Percentiles rank a stretch among this genome's conserved stretches.
phyloP scores from a whole-genome alignment of 768 basidiomycete genomes.

The Lactifluus piperatus region DNA sequence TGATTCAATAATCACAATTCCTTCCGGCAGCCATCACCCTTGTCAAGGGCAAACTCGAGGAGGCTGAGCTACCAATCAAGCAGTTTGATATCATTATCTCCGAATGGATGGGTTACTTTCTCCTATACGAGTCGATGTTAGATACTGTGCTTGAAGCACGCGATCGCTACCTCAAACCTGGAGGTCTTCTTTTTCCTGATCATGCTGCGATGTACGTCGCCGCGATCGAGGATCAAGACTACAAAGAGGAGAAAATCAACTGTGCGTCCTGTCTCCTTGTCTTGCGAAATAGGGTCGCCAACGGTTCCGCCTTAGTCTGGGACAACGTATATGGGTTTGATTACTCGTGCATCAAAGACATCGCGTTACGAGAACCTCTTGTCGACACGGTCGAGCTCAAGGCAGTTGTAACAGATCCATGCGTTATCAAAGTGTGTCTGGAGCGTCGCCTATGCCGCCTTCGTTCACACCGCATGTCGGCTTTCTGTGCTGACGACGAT shows the following conservation, averaged over 20 bases:
- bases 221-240: conserved; percentile 98
- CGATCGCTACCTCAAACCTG: conserved; percentile 91
- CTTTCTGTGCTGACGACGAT: not conserved
- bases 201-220: conserved; percentile 87
- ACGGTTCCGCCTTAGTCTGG: conserved; percentile 66
- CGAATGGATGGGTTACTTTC: conserved; percentile 99
- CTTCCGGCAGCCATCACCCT: conserved; percentile 72
- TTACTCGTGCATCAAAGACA: conserved; percentile 98
- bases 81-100: conserved; percentile 98
- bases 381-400: conserved; percentile 99
- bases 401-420: conserved; percentile 90
- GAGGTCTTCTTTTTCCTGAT: conserved; percentile 93
- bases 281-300: not conserved
- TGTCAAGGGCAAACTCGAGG: conserved; percentile 97
- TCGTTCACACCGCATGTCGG: not conserved
- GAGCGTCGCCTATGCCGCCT: not conserved
- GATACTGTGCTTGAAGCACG: conserved; percentile 95
- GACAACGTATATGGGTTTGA: conserved; percentile 99
- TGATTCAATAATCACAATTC: not conserved
- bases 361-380: conserved; percentile 90
- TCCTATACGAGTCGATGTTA: conserved; percentile 98
- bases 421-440: conserved; percentile 63
- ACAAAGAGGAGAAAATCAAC: conserved; percentile 99
- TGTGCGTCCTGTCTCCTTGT: conserved; percentile 48
- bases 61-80: conserved; percentile 76